Conservation (phyloP, 169 alveolate genomes). For the Prorocentrum cordatum region DNA sequence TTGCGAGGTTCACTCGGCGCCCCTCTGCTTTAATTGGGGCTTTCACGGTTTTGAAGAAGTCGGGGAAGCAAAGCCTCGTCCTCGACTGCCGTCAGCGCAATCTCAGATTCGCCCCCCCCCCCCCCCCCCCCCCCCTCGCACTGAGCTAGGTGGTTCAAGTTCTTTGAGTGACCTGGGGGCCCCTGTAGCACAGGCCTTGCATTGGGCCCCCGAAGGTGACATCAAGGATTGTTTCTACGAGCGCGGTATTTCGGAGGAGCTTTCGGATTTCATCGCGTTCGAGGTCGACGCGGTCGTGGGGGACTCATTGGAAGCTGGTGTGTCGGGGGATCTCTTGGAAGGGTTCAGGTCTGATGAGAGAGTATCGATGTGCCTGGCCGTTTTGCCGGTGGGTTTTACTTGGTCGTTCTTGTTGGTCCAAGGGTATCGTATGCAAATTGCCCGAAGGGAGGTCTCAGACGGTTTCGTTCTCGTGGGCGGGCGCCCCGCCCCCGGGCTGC, state of each 20-base stretch:
- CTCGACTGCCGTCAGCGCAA: not conserved
- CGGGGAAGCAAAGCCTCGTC: not conserved
- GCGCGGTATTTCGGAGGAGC: not conserved
- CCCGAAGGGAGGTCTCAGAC: too few relatives aligned
- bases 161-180: not conserved
- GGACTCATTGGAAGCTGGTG: not conserved
- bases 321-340: not conserved
- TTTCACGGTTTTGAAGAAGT: not conserved
- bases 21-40: not conserved
- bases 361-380: not conserved
- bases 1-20: not conserved
- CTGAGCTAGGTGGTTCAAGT: not conserved
- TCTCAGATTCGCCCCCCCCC: too few relatives aligned
- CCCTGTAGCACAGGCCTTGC: not conserved
- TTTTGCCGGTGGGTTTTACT: not conserved
- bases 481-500: not conserved
- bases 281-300: not conserved
- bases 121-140: not conserved
- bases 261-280: not conserved
- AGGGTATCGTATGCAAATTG: not conserved
- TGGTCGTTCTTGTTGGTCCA: not conserved
- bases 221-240: conserved; percentile 15
- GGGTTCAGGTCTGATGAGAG: too few relatives aligned
- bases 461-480: too few relatives aligned
- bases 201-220: not conserved